These are phyloP conservation scores for Fraxinus sp. DNA, from an alignment of 305 asterid genomes.

Conservation along the genomic window DNA sequence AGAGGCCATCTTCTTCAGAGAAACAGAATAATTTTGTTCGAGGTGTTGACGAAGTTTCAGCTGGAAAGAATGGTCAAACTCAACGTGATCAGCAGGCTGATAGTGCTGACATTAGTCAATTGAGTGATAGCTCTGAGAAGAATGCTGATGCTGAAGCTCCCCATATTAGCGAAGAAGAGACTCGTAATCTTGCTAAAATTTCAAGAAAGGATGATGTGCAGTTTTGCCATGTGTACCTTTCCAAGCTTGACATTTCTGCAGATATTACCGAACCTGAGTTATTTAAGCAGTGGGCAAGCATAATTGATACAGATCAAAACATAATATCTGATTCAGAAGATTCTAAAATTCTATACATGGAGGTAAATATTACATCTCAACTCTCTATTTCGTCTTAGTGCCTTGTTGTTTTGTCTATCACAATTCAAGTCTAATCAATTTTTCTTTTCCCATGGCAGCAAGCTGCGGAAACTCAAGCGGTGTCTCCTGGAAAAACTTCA, in stretches of 20 bases:
- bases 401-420: neutral
- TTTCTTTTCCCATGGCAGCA: conserved; percentile 39
- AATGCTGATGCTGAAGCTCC: conserved; percentile 38
- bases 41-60: conserved; percentile 44
- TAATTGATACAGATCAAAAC: conserved; percentile 43
- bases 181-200: conserved; percentile 28
- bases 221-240: conserved; percentile 54
- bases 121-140: conserved; percentile 37
- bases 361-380: conserved; percentile 47
- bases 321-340: conserved; percentile 41
- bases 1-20: conserved; percentile 45
- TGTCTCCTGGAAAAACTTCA: conserved; percentile 29
- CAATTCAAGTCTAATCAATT: conserved; percentile 1
- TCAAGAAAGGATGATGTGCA: conserved; percentile 43
- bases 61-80: conserved; percentile 49
- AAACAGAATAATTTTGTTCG: conserved; percentile 50
- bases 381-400: neutral
- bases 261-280: conserved; percentile 81
- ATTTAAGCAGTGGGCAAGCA: conserved; percentile 52
- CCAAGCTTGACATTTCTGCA: conserved; percentile 81
- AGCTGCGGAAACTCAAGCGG: conserved; percentile 35
- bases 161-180: conserved; percentile 33
- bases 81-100: conserved; percentile 53
- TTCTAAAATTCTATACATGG: conserved; percentile 47
- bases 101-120: conserved; percentile 39